These are phyloP conservation scores for Paratinospora sagittata DNA, from an alignment of 164 flowering plant species.

Conservation along the genomic window DNA sequence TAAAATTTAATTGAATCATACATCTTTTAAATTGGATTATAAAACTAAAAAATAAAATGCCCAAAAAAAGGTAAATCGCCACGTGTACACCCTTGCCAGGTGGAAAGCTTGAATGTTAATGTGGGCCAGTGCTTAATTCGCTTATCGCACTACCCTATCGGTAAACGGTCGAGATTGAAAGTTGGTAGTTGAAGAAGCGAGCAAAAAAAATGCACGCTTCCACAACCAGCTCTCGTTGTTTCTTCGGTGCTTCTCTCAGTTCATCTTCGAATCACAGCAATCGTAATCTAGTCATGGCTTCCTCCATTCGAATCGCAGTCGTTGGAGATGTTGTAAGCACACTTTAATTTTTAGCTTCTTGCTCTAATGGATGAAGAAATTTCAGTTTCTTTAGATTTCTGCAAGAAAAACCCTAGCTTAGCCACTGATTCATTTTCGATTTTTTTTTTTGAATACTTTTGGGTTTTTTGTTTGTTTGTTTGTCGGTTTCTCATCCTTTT, in stretches of 20 bases:
- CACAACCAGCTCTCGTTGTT: neutral
- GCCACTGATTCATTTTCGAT: neutral
- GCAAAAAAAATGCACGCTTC: slow-evolving; percentile 1
- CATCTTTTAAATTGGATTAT: too few species aligned
- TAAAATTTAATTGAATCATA: too few species aligned
- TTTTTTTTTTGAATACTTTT: neutral
- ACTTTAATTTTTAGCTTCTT: neutral
- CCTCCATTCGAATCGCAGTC: slow-evolving; percentile 57
- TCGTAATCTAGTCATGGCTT: slow-evolving; percentile 37
- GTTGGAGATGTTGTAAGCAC: slow-evolving; percentile 75
- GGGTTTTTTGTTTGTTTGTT: neutral
- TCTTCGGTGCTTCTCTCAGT: neutral
- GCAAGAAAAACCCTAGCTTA: neutral
- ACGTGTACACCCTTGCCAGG: too few species aligned
- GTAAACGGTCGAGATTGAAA: neutral
- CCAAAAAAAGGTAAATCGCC: too few species aligned
- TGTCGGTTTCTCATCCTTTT: neutral
- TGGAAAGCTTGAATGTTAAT: neutral
- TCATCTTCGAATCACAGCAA: slow-evolving; percentile 11
- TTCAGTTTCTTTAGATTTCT: neutral
- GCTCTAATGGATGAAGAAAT: neutral
- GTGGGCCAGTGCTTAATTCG: neutral
- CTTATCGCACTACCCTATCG: neutral
- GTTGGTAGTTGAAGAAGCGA: neutral
- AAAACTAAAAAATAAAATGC: too few species aligned